Conservation (phyloP, 2,329 filamentous ascomycete species). For the Sporothrix phasma region DNA sequence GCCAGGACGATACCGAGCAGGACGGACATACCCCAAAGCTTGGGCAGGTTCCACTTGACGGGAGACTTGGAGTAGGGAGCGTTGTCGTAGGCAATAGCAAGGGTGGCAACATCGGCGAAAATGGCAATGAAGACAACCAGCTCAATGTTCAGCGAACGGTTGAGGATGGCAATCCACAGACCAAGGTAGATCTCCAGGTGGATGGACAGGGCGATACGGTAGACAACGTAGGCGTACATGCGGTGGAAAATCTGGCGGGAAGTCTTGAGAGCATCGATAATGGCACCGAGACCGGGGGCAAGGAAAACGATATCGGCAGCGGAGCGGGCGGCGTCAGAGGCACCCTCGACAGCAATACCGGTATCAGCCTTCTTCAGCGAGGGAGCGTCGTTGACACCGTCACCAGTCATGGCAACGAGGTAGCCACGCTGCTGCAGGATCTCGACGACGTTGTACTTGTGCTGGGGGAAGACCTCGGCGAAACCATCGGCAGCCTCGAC, state of each 20-base stretch:
- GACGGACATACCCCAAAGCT: constrained; percentile 88
- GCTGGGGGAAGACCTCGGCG: constrained; percentile 87
- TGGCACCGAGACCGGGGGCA: constrained; percentile 79
- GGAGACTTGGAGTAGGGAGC: constrained; percentile 76
- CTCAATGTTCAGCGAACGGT: constrained; percentile 74
- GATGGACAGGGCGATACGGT: constrained; percentile 85
- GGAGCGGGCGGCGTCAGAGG: constrained; percentile 81
- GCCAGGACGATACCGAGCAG: constrained; percentile 73
- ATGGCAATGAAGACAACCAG: constrained; percentile 91
- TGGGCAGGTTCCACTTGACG: constrained; percentile 91
- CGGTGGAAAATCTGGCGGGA: constrained; percentile 93
- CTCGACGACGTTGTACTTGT: constrained; percentile 92
- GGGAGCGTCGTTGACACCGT: constrained; percentile 89
- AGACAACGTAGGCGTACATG: constrained; percentile 94
- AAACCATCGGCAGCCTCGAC: constrained; percentile 92
- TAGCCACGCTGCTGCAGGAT: constrained; percentile 90
- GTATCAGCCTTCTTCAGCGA: constrained; percentile 94
- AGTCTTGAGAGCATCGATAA: constrained; percentile 87
- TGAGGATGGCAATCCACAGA: constrained; percentile 83
- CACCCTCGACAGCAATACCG: constrained; percentile 88
- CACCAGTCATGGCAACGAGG: constrained; percentile 91
- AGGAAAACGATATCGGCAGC: constrained; percentile 92
- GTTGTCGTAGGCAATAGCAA: constrained; percentile 90
- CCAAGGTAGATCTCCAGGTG: constrained; percentile 88
- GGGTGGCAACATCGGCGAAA: constrained; percentile 83